phyloP scores from a whole-genome alignment of 2,329 filamentous ascomycete genomes.

The Pseudogymnoascus sp. region DNA sequence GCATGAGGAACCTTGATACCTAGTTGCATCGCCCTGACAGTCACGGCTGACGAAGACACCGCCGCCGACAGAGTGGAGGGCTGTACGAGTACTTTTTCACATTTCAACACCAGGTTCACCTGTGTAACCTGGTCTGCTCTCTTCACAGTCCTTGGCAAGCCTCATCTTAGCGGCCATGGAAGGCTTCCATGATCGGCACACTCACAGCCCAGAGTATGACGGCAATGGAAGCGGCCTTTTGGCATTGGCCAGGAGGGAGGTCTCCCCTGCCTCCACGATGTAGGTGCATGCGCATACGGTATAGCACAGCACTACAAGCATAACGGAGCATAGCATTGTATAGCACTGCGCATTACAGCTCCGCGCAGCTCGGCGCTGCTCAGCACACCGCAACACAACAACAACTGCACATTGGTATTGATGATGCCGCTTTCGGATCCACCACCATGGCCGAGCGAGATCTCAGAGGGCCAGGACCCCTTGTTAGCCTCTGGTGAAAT shows the following conservation, averaged over 20 bases:
- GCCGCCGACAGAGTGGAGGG: neutral
- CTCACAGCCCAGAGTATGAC: neutral
- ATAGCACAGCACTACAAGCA: neutral
- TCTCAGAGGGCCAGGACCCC: neutral
- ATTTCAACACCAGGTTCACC: neutral
- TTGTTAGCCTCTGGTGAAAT: neutral
- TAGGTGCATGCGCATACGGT: neutral
- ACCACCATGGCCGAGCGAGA: constrained; percentile 5
- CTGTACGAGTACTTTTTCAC: neutral
- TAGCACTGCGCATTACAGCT: neutral
- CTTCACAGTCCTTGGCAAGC: neutral
- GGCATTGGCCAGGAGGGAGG: neutral
- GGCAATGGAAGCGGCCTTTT: neutral
- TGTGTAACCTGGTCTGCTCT: neutral
- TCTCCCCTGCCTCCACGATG: neutral
- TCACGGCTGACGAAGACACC: neutral
- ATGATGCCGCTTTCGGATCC: constrained; percentile 2
- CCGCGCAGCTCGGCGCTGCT: neutral
- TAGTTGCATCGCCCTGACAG: constrained; percentile 2
- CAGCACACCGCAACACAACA: neutral
- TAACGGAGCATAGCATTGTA: neutral
- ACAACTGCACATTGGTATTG: neutral
- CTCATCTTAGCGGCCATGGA: neutral
- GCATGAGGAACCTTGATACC: neutral
- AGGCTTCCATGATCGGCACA: constrained; percentile 1